phyloP scores from a whole-genome alignment of 2,329 filamentous ascomycete species.

The Aschersonia sp. region DNA sequence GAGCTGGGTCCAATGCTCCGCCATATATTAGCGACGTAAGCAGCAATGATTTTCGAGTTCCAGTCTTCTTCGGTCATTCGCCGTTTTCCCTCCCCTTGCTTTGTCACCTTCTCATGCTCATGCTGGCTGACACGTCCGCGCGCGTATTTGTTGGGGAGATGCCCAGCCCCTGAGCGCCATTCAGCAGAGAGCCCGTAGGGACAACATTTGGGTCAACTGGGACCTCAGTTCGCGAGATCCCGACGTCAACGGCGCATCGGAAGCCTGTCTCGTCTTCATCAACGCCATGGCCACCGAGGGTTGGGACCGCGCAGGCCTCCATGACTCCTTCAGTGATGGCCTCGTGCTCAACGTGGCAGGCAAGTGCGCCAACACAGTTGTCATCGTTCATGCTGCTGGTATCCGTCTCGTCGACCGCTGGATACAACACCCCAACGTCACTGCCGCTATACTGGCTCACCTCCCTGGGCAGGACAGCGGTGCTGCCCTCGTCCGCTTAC shows the following conservation, averaged over 20 bases:
- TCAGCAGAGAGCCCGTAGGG: slow-evolving; percentile 35
- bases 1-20: slow-evolving; percentile 35
- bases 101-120: background rate
- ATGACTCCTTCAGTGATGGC: slow-evolving; percentile 52
- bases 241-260: slow-evolving; percentile 22
- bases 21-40: slow-evolving; percentile 31
- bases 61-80: too few relatives aligned
- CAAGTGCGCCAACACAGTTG: slow-evolving; percentile 47
- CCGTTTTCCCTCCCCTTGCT: background rate
- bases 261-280: slow-evolving; percentile 69
- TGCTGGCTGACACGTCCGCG: too few relatives aligned
- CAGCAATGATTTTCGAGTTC: too few relatives aligned
- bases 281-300: slow-evolving; percentile 70
- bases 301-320: slow-evolving; percentile 50
- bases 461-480: slow-evolving; percentile 55
- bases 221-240: slow-evolving; percentile 19
- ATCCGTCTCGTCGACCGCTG: slow-evolving; percentile 47
- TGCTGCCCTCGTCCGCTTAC: slow-evolving; percentile 34
- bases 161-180: slow-evolving; percentile 39
- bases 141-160: too few relatives aligned
- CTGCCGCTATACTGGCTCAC: slow-evolving; percentile 47
- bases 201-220: slow-evolving; percentile 42
- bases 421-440: slow-evolving; percentile 52
- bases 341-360: slow-evolving; percentile 44
- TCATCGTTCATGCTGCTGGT: slow-evolving; percentile 49